Percentiles rank a stretch among this genome's conserved stretches.
Conservation (phyloP, 352 stramenopile species). For the Phytopythium chamaehyphon region DNA sequence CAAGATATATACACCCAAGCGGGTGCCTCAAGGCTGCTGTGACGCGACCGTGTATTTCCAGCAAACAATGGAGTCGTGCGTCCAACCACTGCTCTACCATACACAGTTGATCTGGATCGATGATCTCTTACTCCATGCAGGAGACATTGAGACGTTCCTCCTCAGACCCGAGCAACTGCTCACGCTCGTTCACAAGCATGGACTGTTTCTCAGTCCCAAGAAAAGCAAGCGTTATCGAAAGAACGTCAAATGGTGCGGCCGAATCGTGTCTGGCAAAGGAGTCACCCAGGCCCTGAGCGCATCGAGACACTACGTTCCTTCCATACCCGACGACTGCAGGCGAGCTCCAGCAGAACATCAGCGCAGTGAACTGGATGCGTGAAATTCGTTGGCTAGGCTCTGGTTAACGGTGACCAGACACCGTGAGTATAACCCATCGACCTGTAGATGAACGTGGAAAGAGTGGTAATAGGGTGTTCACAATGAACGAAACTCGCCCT, state of each 20-base stretch:
- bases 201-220: constrained; percentile 14
- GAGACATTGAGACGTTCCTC: constrained; percentile 16
- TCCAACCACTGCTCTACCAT: constrained; percentile 7
- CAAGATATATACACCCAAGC: constrained; percentile 15
- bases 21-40: constrained; percentile 14
- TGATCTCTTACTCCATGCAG: constrained; percentile 22
- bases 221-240: constrained; percentile 16
- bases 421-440: no score
- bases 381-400: neutral
- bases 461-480: no score
- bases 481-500: no score
- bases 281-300: constrained; percentile 7
- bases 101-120: constrained; percentile 30
- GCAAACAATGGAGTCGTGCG: constrained; percentile 12
- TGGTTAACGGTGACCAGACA: no score
- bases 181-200: constrained; percentile 10
- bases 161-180: constrained; percentile 17
- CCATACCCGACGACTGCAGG: constrained; percentile 12
- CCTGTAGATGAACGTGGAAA: no score
- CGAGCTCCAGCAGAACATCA: constrained; percentile 10
- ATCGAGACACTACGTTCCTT: constrained; percentile 8
- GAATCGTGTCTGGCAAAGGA: neutral
- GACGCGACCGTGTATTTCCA: constrained; percentile 6
- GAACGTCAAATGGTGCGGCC: constrained; percentile 14
- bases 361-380: constrained; percentile 1